Conservation (phyloP, 2,329 filamentous ascomycete genomes). For the Fusarium equiseti region DNA sequence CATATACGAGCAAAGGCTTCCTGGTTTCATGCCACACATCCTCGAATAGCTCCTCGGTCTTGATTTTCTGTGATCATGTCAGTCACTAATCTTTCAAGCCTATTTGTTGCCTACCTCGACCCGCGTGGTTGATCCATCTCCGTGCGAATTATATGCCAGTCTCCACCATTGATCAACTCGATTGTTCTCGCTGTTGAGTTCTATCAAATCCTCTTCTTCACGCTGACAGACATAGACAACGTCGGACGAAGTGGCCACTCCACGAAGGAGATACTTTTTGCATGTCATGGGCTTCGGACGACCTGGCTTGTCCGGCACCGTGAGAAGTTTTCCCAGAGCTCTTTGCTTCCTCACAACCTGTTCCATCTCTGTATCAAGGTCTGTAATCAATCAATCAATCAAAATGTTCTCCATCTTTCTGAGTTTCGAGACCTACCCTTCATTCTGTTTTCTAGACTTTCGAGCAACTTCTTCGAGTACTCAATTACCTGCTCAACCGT, state of each 20-base stretch:
- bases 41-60: slow-evolving; percentile 58
- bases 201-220: slow-evolving; percentile 57
- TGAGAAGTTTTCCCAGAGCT: slow-evolving; percentile 56
- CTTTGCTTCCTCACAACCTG: slow-evolving; percentile 52
- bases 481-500: slow-evolving; percentile 53
- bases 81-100: slow-evolving; percentile 29
- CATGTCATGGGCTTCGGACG: slow-evolving; percentile 55
- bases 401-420: no score
- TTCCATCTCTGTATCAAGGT: slow-evolving; percentile 49
- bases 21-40: slow-evolving; percentile 63
- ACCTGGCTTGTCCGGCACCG: slow-evolving; percentile 54
- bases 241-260: slow-evolving; percentile 61
- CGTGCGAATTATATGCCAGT: slow-evolving; percentile 57
- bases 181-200: slow-evolving; percentile 52
- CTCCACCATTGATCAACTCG: slow-evolving; percentile 68
- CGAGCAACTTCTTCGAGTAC: slow-evolving; percentile 51
- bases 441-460: slow-evolving; percentile 52
- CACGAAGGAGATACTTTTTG: slow-evolving; percentile 64
- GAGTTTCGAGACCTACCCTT: slow-evolving; percentile 49
- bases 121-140: slow-evolving; percentile 56
- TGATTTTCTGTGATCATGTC: slow-evolving; percentile 58
- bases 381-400: slow-evolving; percentile 46
- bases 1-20: slow-evolving; percentile 64
- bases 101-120: slow-evolving; percentile 59
- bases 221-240: slow-evolving; percentile 65